phyloP scores from a whole-genome alignment of 78 protist species.

The Dictyostelium purpureum region DNA sequence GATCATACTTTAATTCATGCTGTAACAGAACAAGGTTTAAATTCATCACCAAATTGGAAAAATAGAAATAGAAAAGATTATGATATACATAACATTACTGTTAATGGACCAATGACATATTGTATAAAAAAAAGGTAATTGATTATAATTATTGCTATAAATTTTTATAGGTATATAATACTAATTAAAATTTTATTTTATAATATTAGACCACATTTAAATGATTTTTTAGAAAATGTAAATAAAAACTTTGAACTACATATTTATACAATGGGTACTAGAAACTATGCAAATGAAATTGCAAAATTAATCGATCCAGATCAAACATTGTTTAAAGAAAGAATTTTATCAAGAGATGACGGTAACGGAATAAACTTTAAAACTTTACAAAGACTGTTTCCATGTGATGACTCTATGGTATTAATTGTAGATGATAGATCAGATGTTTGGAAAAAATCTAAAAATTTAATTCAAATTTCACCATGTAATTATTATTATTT shows the following conservation, averaged over 20 bases:
- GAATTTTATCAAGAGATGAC: constrained; percentile 58
- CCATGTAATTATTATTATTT: constrained; percentile 24
- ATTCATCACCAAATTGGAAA: constrained; percentile 16
- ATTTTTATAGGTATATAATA: background rate
- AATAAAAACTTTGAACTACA: constrained; percentile 50
- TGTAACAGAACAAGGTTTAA: constrained; percentile 38
- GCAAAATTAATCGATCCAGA: constrained; percentile 39
- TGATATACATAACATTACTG: constrained; percentile 8
- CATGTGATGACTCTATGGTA: constrained; percentile 82
- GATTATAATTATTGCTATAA: background rate
- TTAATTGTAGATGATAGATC: constrained; percentile 74
- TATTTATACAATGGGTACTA: constrained; percentile 80
- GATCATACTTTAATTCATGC: constrained; percentile 79
- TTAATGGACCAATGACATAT: constrained; percentile 33
- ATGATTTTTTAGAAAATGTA: constrained; percentile 17
- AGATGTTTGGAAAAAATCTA: constrained; percentile 72
- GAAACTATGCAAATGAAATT: constrained; percentile 64
- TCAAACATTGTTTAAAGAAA: constrained; percentile 25
- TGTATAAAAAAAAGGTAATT: constrained; percentile 39
- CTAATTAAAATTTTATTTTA: background rate
- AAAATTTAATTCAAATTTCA: constrained; percentile 53
- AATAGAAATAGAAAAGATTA: constrained; percentile 1
- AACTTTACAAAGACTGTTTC: constrained; percentile 58
- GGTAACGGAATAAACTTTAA: constrained; percentile 25
- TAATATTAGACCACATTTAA: constrained; percentile 42